phyloP scores from a whole-genome alignment of 1,284 basidiomycete species.

The Moniliella sp. region DNA sequence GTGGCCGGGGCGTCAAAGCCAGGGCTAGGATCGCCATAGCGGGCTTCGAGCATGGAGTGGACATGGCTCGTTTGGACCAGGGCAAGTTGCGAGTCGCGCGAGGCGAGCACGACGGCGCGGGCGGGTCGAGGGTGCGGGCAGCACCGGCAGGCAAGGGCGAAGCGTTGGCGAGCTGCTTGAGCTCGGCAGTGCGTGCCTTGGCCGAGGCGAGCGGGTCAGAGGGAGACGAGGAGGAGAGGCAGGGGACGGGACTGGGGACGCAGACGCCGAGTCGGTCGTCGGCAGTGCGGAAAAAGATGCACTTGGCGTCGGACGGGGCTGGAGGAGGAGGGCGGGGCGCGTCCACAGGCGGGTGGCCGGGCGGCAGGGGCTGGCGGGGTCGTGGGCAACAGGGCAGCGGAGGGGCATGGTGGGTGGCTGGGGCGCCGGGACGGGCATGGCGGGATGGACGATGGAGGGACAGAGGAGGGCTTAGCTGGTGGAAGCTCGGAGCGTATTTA shows the following conservation, averaged over 20 bases:
- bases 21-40: constrained; percentile 17
- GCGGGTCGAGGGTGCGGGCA: constrained; percentile 6
- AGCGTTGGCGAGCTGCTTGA: constrained; percentile 15
- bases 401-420: constrained; percentile 1
- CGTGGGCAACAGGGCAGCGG: constrained; percentile 26
- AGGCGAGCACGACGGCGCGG: constrained; percentile 20
- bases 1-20: constrained; percentile 6
- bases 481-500: no score
- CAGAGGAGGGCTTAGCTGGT: no score
- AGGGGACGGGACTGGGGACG: constrained; percentile 16
- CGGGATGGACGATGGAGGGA: no score
- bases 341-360: constrained; percentile 25
- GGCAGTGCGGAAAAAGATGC: constrained; percentile 26
- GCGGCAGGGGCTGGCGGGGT: constrained; percentile 24
- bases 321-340: constrained; percentile 11
- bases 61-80: constrained; percentile 22
- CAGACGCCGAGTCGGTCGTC: constrained; percentile 18
- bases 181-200: constrained; percentile 6
- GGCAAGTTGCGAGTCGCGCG: constrained; percentile 21
- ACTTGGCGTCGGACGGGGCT: constrained; percentile 19
- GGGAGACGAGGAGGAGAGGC: constrained; percentile 7
- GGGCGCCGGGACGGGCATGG: no score
- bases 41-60: constrained; percentile 18
- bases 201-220: constrained; percentile 9
- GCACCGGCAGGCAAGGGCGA: constrained; percentile 13